phyloP scores from a whole-genome alignment of 2,329 filamentous ascomycete species.

The Dendrostoma leiphaemia region DNA sequence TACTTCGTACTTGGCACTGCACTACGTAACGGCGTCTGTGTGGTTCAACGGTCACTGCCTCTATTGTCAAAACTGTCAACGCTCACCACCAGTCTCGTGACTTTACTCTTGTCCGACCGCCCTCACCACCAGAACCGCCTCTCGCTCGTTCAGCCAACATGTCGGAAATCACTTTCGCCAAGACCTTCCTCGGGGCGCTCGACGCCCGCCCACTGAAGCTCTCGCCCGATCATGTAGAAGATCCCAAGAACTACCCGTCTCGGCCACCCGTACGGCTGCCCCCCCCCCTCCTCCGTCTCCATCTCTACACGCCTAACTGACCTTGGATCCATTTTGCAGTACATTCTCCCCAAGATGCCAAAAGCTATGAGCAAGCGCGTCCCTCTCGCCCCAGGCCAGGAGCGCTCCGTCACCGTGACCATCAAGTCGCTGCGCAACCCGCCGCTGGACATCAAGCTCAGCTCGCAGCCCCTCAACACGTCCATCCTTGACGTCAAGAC shows the following conservation, averaged over 20 bases:
- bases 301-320: too few species aligned
- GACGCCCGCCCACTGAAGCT: constrained; percentile 79
- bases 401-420: constrained; percentile 54
- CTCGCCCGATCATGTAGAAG: constrained; percentile 85
- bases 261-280: constrained; percentile 66
- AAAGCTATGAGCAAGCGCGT: constrained; percentile 37
- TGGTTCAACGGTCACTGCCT: neutral
- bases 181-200: constrained; percentile 75
- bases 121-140: neutral
- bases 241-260: constrained; percentile 74
- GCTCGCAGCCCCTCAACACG: constrained; percentile 62
- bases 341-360: constrained; percentile 68
- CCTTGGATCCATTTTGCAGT: constrained; percentile 43
- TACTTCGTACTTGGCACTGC: too few species aligned
- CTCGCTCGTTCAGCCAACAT: constrained; percentile 47
- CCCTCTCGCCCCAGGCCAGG: constrained; percentile 49
- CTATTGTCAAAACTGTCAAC: too few species aligned
- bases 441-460: constrained; percentile 64
- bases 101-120: neutral
- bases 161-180: constrained; percentile 84
- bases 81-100: neutral
- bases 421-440: constrained; percentile 79
- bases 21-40: constrained; percentile 12
- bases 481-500: constrained; percentile 78
- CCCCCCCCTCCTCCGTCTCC: neutral